phyloP scores from a whole-genome alignment of 108 stramenopile genomes.

The Aurantiochytrium sp. region DNA sequence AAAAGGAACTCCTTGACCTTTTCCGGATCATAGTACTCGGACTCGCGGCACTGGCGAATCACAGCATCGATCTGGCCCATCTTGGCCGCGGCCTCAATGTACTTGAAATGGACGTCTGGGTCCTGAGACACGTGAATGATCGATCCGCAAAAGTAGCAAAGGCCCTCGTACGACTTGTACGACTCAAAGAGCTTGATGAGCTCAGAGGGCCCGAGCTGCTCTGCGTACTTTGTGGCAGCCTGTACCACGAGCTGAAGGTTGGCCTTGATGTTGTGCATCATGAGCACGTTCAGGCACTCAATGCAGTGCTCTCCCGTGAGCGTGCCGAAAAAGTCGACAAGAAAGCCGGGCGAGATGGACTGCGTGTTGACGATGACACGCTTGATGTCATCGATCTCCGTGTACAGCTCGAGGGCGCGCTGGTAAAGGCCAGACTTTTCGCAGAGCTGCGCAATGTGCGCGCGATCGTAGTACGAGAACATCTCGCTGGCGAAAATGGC shows the following conservation, averaged over 20 bases:
- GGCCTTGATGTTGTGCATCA: conserved; percentile 67
- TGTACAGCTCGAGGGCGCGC: conserved; percentile 99
- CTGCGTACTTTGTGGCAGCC: conserved; percentile 94
- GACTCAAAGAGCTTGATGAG: conserved; percentile 92
- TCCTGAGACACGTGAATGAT: conserved; percentile 93
- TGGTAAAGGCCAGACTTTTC: conserved; percentile 96
- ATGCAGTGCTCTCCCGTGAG: conserved; percentile 85
- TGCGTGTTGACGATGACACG: conserved; percentile 56
- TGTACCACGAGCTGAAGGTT: conserved; percentile 93
- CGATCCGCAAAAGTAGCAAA: conserved; percentile 92
- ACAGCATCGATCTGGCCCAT: conserved; percentile 93
- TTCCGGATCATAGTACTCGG: conserved; percentile 92
- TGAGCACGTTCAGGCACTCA: conserved; percentile 87
- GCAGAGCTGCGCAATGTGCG: conserved; percentile 93
- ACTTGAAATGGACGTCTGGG: conserved; percentile 96
- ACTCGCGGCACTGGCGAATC: conserved; percentile 98
- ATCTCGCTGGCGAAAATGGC: conserved; percentile 98
- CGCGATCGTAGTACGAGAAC: conserved; percentile 91
- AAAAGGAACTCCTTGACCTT: conserved; percentile 97
- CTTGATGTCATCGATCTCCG: conserved; percentile 96
- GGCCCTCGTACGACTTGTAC: conserved; percentile 86
- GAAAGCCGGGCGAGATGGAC: conserved; percentile 89
- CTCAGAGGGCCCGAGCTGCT: conserved; percentile 85
- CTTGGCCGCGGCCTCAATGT: conserved; percentile 88
- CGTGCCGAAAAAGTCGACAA: conserved; percentile 90